Evolutionary conservation across 176 grass and related monocot species (phyloP).

Genomic region (Tillandsia leiboldiana): DNA sequence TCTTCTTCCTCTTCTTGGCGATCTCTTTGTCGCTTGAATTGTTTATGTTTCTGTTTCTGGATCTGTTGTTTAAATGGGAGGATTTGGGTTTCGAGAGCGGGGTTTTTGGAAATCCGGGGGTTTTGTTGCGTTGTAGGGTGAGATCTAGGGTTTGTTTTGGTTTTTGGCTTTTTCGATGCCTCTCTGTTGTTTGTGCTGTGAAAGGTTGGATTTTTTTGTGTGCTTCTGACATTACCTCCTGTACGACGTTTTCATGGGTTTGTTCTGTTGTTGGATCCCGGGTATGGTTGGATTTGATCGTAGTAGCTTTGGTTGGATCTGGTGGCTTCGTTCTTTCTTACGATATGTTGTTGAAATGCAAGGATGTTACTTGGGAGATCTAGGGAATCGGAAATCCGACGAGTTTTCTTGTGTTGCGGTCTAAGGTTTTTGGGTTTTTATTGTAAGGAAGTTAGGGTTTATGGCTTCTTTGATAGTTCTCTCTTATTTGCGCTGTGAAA

Average conservation of each 20-base stretch:
- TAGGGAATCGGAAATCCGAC: not conserved
- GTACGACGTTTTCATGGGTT: not conserved
- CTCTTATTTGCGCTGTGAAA: not conserved
- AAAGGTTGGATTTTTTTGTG: not conserved
- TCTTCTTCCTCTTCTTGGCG: not conserved
- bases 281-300: not conserved
- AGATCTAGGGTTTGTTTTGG: not conserved
- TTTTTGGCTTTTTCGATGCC: not conserved
- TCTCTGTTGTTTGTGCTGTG: not conserved
- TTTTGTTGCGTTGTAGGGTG: not conserved
- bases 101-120: not conserved
- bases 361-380: conserved; percentile 10
- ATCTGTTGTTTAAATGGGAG: not conserved
- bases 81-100: conserved; percentile 13
- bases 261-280: not conserved
- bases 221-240: not conserved
- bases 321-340: not conserved
- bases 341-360: not conserved
- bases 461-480: not conserved
- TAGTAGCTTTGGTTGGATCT: not conserved
- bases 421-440: not conserved
- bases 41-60: conserved; percentile 37
- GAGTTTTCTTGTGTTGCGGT: not conserved
- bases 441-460: not conserved
- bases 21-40: not conserved